phyloP scores from a whole-genome alignment of 805 yeast genomes.

The Suhomyces prunicola region DNA sequence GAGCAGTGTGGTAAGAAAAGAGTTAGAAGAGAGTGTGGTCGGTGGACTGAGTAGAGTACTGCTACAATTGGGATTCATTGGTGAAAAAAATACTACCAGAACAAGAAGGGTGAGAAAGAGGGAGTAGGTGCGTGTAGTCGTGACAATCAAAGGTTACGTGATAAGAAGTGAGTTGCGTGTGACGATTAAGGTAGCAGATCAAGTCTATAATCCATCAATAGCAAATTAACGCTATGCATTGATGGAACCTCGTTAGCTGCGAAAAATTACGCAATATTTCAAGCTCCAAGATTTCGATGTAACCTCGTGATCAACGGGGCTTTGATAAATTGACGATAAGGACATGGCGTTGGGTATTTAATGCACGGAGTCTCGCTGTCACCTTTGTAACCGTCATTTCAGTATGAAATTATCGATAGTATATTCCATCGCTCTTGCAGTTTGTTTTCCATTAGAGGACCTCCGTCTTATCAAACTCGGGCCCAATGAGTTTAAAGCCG shows the following conservation, averaged over 20 bases:
- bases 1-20: neutral
- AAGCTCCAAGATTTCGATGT: neutral
- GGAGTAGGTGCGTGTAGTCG: no score
- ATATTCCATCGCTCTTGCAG: neutral
- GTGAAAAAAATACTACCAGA: neutral
- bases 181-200: neutral
- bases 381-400: neutral
- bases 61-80: neutral
- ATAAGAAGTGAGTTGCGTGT: no score
- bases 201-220: neutral
- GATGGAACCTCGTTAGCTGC: neutral
- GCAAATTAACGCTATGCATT: neutral
- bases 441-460: slow-evolving; percentile 1
- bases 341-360: neutral
- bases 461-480: slow-evolving; percentile 33
- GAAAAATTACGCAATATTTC: neutral
- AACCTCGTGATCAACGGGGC: neutral
- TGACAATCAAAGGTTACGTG: no score
- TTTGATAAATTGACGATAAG: neutral
- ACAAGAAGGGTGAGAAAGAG: neutral
- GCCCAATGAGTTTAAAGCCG: slow-evolving; percentile 26
- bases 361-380: neutral
- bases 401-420: neutral
- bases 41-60: neutral
- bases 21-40: neutral